A percentile compares a stretch with the other conserved stretches of the same genome.
These are phyloP conservation scores for Ehretia macrophylla DNA, from an alignment of 257 asterid genomes.

Conservation along the genomic window DNA sequence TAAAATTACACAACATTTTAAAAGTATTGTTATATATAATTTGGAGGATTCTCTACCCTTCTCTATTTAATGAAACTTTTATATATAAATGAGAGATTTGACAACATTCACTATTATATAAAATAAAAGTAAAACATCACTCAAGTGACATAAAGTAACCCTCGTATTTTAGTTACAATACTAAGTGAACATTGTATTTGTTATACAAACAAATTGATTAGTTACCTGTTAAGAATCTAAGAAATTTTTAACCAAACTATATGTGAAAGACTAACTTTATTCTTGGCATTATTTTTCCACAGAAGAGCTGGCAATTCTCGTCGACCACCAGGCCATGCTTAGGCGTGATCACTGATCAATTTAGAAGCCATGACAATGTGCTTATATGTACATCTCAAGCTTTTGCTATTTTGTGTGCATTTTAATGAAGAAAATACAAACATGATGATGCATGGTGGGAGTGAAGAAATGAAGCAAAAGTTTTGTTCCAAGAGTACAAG, in stretches of 20 bases:
- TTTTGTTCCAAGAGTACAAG: too few species aligned
- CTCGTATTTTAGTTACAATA: neutral
- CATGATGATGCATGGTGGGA: constrained; percentile 1
- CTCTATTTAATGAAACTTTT: constrained; percentile 11
- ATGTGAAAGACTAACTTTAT: neutral
- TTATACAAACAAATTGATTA: too few species aligned
- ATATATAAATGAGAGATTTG: too few species aligned
- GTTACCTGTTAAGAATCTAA: too few species aligned
- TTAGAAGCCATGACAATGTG: neutral
- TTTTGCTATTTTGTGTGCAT: constrained; percentile 21
- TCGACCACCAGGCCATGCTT: constrained; percentile 65
- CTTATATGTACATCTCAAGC: neutral
- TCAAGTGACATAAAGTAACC: neutral
- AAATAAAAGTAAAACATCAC: neutral
- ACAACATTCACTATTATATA: neutral
- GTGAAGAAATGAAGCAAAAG: too few species aligned
- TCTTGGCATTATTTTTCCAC: constrained; percentile 13
- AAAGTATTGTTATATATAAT: neutral
- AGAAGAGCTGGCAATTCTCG: constrained; percentile 65
- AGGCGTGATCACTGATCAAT: too few species aligned
- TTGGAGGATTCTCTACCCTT: neutral
- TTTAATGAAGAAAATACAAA: neutral
- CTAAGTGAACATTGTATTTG: too few species aligned
- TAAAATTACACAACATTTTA: constrained; percentile 14
- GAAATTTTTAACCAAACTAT: too few species aligned